A percentile compares a stretch with the other conserved stretches of the same genome.
Conservation (phyloP, 441 rosid genomes). For the Isatis lusitanica region DNA sequence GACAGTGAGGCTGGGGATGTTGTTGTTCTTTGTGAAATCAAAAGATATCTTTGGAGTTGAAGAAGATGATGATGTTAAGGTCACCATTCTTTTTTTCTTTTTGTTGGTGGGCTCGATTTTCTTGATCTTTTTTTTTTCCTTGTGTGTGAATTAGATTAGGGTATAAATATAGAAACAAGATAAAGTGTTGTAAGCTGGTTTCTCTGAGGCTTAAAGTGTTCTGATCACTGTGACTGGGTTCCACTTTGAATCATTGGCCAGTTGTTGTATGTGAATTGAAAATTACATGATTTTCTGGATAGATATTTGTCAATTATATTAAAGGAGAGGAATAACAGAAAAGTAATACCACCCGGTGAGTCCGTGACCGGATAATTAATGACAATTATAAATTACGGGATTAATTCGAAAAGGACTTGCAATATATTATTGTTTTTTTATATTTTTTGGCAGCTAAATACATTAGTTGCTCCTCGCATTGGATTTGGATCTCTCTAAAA, state of each 20-base stretch:
- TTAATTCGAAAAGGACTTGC: slow-evolving; percentile 13
- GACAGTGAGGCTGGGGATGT: slow-evolving; percentile 24
- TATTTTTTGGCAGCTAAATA: not conserved
- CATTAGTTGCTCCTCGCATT: not conserved
- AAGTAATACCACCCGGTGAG: not conserved
- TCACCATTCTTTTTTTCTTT: slow-evolving; percentile 32
- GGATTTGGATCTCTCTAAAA: not conserved
- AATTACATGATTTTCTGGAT: not conserved
- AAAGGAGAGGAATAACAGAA: not conserved
- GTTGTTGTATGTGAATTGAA: slow-evolving; percentile 28
- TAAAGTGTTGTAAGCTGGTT: slow-evolving; percentile 26
- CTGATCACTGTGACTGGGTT: slow-evolving; percentile 28
- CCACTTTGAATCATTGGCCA: slow-evolving; percentile 29
- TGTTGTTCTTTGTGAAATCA: slow-evolving; percentile 32
- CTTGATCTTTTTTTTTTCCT: not conserved
- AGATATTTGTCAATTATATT: slow-evolving; percentile 20
- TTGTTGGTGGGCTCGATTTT: not conserved
- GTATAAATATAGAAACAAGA: slow-evolving; percentile 28
- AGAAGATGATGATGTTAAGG: slow-evolving; percentile 41
- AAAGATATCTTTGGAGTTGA: slow-evolving; percentile 33
- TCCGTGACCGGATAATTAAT: slow-evolving; percentile 14
- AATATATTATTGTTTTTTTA: not conserved
- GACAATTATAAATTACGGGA: not conserved
- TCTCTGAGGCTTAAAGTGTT: slow-evolving; percentile 24
- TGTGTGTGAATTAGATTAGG: slow-evolving; percentile 20